Base-by-base conservation (phyloP, 1,139 yeast species). In the Spathaspora sp. region DNA sequence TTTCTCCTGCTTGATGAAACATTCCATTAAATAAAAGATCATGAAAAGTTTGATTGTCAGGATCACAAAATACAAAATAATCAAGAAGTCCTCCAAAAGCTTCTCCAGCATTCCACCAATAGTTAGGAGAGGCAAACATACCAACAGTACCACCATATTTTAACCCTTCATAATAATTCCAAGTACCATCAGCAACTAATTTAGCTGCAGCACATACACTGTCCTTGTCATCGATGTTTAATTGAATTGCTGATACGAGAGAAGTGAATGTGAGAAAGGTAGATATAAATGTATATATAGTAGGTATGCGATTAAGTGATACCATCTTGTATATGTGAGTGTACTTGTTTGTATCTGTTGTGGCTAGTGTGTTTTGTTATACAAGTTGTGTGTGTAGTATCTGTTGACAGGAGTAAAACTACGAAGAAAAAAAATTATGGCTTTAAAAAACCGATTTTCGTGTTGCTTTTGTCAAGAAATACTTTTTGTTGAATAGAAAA, bases 41-140 rank as follows among this genome's bases (percentile, higher is more conserved):
- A 47, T 70, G 63, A 51, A 76, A 74, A 0, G 81, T 68, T 9
- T 54, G 54, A 57, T 82, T 80, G 44, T 66, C 61, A 3, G 60
- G 49, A 15, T 69, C 71, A 59, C 87, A 82, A 49, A 70, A 71
- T 42, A 67, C 68, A 67, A 72, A 74, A 60, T 77, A 79, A 53
- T 78, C 82, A 31, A 82, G 53, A 59, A 82, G 63, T 2, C 84
- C 83, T 23, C 86, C 87, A 59, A 80, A 81, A 1, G 84, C 84
- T 63, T 80, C 84, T 36, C 87, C 87, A 9, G 86, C 84, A 56
- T 81, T 78, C 88, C 88, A 82, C 88, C 88, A 82, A 65, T 81
- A 82, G 65, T 82, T 81, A 1, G 86, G 87, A 8, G 72, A 50
- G 5, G 70, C 62, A 52, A 82, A 80, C 80, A 78, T 74, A 3